Evolutionary conservation across 139 green algal genomes (phyloP), one percentile per base, ranked within the genome.

Genomic region (Coccomyxa sp.): DNA sequence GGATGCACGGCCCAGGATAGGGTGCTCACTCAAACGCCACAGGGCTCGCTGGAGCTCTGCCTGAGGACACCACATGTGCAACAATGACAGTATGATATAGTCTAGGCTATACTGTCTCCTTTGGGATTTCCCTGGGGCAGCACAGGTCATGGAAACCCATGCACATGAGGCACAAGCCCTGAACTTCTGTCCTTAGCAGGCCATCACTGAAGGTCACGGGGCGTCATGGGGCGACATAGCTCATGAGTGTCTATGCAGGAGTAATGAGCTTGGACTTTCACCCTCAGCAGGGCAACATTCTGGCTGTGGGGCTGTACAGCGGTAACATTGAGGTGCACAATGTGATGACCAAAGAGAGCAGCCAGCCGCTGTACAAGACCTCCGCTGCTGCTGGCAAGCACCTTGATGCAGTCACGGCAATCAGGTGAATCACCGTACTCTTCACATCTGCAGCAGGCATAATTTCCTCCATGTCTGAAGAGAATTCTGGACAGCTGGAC

Each of bases 191-290:
- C 14, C n/a, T 74, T 33, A 74, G 54, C 50, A 64, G n/a, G n/a
- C 5, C 50, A 64, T 64, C 3, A 64, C 50, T 6, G 22, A 4
- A n/a, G n/a, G n/a, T n/a, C n/a, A n/a, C n/a, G n/a, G n/a, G n/a
- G n/a, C n/a, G n/a, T n/a, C n/a, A n/a, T n/a, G n/a, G n/a, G n/a
- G n/a, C n/a, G n/a, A n/a, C n/a, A n/a, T n/a, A n/a, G n/a, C 27
- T 39, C 29, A 38, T 73, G 54, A 6, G n/a, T 41, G 39, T 39
- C 50, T 31, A 37, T 73, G 79, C 78, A 74, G 93, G 94, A 35
- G 95, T 97, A 35, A 95, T 98, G 90, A 91, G 84, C 74, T 73
- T 98, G 31, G 86, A 96, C 82, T 98, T 98, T 78, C 90, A 98
- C 83, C 92, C 93, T 6, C 86, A 95, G 70, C 90, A 93, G 64